phyloP scores from a whole-genome alignment of 208 protist species.

The Trypanosomatidae sp. region DNA sequence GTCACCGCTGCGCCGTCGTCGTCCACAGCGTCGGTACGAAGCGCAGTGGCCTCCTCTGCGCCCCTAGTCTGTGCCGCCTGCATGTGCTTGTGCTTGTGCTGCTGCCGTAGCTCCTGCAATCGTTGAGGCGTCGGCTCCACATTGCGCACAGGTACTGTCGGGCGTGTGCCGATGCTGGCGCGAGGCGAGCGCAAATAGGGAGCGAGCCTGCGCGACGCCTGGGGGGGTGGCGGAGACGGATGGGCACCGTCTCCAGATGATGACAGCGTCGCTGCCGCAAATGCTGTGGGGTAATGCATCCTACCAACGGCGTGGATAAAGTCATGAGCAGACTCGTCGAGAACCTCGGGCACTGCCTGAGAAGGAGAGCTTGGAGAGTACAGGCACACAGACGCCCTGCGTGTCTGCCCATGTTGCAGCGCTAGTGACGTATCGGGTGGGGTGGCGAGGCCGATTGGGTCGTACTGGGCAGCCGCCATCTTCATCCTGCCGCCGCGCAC shows the following conservation, averaged over 20 bases:
- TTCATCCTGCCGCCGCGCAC: conserved; percentile 1
- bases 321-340: not conserved
- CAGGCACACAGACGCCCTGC: not conserved
- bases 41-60: not conserved
- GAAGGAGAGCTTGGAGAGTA: not conserved
- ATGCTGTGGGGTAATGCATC: not conserved
- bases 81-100: not conserved
- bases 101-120: not conserved
- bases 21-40: not conserved
- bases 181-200: not conserved
- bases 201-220: not conserved
- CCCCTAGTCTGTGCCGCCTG: not conserved
- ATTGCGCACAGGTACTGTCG: not conserved
- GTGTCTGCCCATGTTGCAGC: not conserved
- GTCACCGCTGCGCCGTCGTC: not conserved
- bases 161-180: not conserved
- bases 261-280: not conserved
- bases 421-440: not conserved
- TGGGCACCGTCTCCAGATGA: not conserved
- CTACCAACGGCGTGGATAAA: too few relatives aligned
- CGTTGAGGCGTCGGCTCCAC: not conserved
- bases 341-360: not conserved
- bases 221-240: not conserved
- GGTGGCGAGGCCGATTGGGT: not conserved
- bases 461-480: not conserved